These are phyloP conservation scores for Escallonia rubra DNA, from an alignment of 129 eudicot genomes.

Conservation along the genomic window DNA sequence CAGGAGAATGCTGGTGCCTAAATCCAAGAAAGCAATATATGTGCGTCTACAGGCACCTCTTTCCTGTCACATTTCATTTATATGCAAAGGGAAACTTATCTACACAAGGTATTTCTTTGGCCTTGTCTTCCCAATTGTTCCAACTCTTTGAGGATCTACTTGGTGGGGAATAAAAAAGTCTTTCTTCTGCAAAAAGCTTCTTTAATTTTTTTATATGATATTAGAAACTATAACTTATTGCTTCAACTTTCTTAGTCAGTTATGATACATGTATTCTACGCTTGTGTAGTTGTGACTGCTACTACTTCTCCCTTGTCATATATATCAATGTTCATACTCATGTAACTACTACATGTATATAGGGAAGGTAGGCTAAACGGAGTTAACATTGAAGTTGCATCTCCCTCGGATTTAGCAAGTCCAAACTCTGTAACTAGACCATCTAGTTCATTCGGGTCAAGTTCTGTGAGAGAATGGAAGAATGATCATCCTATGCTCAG, in stretches of 20 bases:
- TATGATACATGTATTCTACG: not conserved
- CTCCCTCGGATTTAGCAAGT: slow-evolving; percentile 29
- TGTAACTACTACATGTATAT: slow-evolving; percentile 18
- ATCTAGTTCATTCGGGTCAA: slow-evolving; percentile 20
- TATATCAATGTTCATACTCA: not conserved
- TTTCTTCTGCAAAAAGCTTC: not conserved
- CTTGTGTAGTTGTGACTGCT: not conserved
- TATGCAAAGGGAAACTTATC: slow-evolving; percentile 69
- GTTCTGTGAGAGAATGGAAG: slow-evolving; percentile 36
- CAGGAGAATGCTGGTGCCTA: slow-evolving; percentile 70
- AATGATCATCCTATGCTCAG: slow-evolving; percentile 10
- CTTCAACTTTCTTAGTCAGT: not conserved
- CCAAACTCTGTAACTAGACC: slow-evolving; percentile 14
- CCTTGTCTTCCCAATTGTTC: not conserved
- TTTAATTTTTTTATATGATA: not conserved
- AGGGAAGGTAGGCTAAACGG: slow-evolving; percentile 45
- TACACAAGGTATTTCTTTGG: slow-evolving; percentile 44
- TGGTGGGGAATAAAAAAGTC: not conserved
- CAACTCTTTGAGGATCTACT: not conserved
- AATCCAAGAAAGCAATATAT: slow-evolving; percentile 77
- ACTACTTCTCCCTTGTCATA: not conserved
- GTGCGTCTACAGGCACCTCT: slow-evolving; percentile 59
- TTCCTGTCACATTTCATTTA: slow-evolving; percentile 67
- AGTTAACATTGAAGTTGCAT: slow-evolving; percentile 14
- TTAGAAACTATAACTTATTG: not conserved